Conservation (phyloP, 257 asterid species). For the Jacaranda copaia region DNA sequence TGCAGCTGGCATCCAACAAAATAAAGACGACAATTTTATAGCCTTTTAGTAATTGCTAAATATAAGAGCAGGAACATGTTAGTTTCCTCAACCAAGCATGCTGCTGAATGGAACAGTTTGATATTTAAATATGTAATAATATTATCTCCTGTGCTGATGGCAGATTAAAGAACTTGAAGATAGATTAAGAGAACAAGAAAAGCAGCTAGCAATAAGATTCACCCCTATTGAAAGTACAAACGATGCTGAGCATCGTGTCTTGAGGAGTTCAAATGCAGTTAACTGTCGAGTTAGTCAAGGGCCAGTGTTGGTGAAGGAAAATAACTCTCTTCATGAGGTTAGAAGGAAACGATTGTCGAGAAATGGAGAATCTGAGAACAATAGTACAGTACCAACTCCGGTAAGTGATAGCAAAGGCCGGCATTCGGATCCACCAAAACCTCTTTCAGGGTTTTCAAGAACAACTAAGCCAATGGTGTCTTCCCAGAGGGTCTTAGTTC, state of each 20-base stretch:
- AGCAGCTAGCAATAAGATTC: slow-evolving; percentile 50
- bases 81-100: no score
- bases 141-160: slow-evolving; percentile 13
- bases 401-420: background rate
- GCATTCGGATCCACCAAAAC: background rate
- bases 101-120: background rate
- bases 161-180: slow-evolving; percentile 86
- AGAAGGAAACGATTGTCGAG: slow-evolving; percentile 53
- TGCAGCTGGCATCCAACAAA: background rate
- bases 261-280: slow-evolving; percentile 59
- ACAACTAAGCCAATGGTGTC: background rate
- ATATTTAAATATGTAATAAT: background rate
- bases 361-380: background rate
- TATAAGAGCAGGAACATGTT: background rate
- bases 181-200: slow-evolving; percentile 71
- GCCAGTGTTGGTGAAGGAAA: slow-evolving; percentile 54
- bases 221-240: slow-evolving; percentile 48
- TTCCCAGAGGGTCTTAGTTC: background rate
- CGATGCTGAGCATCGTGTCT: slow-evolving; percentile 62
- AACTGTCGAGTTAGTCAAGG: slow-evolving; percentile 54
- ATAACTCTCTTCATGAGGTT: slow-evolving; percentile 42
- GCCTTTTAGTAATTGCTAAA: no score
- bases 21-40: no score
- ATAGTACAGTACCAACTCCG: background rate
- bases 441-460: background rate